Conservation (phyloP, 2,329 filamentous ascomycete species). For the Fusarium burgessii region DNA sequence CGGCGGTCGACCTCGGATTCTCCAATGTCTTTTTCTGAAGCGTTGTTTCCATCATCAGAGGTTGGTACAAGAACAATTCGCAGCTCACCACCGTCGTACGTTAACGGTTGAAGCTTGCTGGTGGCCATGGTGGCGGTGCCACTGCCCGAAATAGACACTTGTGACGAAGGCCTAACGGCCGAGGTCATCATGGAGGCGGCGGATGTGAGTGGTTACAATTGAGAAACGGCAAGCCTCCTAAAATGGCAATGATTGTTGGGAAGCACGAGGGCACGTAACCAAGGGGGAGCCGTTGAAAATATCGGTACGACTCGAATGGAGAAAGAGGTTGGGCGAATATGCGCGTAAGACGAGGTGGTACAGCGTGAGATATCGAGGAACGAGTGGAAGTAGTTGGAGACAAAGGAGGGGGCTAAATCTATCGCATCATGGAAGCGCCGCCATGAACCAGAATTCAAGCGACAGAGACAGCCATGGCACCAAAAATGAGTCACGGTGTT, state of each 20-base stretch:
- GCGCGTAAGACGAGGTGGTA: constrained; percentile 29
- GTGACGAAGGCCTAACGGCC: constrained; percentile 41
- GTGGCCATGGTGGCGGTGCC: constrained; percentile 48
- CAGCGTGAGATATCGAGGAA: constrained; percentile 34
- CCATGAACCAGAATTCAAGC: constrained; percentile 40
- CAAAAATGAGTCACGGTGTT: constrained; percentile 6
- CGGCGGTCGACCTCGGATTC: constrained; percentile 32
- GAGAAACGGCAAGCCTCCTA: constrained; percentile 32
- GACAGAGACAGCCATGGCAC: constrained; percentile 42
- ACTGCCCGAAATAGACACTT: constrained; percentile 40
- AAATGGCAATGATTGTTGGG: constrained; percentile 9
- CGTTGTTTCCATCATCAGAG: constrained; percentile 32
- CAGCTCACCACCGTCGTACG: constrained; percentile 45
- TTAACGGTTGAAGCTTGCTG: constrained; percentile 48
- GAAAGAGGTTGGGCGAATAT: constrained; percentile 20
- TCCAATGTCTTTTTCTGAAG: constrained; percentile 17
- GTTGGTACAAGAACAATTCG: constrained; percentile 49
- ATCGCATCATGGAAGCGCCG: constrained; percentile 45
- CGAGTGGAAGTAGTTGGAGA: constrained; percentile 42
- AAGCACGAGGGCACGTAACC: constrained; percentile 14
- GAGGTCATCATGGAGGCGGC: constrained; percentile 40
- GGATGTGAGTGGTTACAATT: constrained; percentile 16
- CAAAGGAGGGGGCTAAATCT: constrained; percentile 37
- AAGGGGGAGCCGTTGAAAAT: constrained; percentile 1
- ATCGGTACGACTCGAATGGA: constrained; percentile 20